A percentile compares a stretch with the other conserved stretches of the same genome.
Conservation (phyloP, 2,329 filamentous ascomycete genomes). For the Sordariomycetes sp. region DNA sequence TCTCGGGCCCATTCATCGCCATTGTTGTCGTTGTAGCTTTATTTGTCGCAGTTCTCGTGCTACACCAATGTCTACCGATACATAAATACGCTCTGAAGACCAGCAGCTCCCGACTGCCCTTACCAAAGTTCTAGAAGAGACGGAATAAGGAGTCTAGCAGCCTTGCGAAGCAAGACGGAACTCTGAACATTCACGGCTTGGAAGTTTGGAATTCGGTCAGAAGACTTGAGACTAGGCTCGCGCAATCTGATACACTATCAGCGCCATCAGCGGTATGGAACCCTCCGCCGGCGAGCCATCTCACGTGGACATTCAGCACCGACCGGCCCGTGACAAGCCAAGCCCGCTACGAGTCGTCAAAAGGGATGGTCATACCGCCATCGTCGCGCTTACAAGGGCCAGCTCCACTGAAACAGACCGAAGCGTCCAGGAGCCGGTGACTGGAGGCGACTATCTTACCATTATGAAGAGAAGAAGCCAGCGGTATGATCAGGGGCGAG, state of each 20-base stretch:
- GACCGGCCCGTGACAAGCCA: conserved; percentile 19
- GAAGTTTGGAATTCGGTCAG: too few relatives aligned
- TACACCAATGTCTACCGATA: not conserved
- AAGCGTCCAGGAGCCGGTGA: conserved; percentile 12
- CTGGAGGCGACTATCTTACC: conserved; percentile 15
- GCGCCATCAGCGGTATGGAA: conserved; percentile 20
- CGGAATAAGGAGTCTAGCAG: too few relatives aligned
- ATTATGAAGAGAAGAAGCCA: conserved; percentile 27
- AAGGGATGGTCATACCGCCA: conserved; percentile 9
- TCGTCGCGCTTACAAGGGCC: conserved; percentile 14
- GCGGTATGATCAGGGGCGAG: too few relatives aligned
- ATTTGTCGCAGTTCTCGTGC: not conserved
- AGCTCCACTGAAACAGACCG: conserved; percentile 11
- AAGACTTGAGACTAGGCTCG: too few relatives aligned
- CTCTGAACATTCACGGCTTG: too few relatives aligned
- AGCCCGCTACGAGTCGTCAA: conserved; percentile 43
- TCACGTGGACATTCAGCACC: conserved; percentile 15
- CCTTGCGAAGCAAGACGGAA: too few relatives aligned
- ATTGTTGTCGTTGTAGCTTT: not conserved
- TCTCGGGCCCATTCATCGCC: not conserved
- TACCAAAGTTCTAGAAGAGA: too few relatives aligned
- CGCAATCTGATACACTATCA: not conserved
- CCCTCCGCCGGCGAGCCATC: conserved; percentile 14
- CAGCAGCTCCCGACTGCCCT: too few relatives aligned
- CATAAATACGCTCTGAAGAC: not conserved